phyloP scores from a whole-genome alignment of 2,329 filamentous ascomycete genomes.

The Neurospora crassa region DNA sequence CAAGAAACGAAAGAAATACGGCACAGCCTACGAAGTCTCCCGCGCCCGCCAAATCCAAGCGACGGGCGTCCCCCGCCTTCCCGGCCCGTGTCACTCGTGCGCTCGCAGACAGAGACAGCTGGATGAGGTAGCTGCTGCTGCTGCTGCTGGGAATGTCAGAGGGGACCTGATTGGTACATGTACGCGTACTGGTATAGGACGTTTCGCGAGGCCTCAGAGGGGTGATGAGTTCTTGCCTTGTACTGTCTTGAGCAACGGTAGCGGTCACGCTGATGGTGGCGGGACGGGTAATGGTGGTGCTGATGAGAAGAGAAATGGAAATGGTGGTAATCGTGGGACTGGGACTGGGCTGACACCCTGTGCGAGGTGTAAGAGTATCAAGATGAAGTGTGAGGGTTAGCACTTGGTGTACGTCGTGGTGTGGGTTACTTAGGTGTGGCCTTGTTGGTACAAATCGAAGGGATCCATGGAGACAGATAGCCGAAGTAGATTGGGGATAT shows the following conservation, averaged over 20 bases:
- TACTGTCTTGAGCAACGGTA: neutral
- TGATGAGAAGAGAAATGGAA: neutral
- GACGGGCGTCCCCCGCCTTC: neutral
- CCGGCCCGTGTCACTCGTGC: neutral
- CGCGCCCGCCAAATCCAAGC: neutral
- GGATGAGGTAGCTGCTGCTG: neutral
- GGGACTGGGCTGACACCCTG: neutral
- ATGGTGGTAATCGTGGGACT: neutral
- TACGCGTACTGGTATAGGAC: neutral
- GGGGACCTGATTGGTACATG: neutral
- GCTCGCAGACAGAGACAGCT: neutral
- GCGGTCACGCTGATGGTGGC: neutral
- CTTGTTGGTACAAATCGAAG: neutral
- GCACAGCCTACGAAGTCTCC: neutral
- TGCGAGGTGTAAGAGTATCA: neutral
- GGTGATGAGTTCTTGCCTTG: neutral
- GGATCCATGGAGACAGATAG: neutral
- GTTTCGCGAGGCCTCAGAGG: neutral
- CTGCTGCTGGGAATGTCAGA: neutral
- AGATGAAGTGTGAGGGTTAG: neutral
- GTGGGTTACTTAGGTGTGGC: neutral
- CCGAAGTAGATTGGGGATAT: neutral
- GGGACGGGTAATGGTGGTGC: neutral
- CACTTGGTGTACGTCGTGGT: neutral
- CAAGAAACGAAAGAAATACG: neutral